Base-by-base conservation (phyloP, 1,139 yeast genomes). In the Blastobotrys petasosporus region DNA sequence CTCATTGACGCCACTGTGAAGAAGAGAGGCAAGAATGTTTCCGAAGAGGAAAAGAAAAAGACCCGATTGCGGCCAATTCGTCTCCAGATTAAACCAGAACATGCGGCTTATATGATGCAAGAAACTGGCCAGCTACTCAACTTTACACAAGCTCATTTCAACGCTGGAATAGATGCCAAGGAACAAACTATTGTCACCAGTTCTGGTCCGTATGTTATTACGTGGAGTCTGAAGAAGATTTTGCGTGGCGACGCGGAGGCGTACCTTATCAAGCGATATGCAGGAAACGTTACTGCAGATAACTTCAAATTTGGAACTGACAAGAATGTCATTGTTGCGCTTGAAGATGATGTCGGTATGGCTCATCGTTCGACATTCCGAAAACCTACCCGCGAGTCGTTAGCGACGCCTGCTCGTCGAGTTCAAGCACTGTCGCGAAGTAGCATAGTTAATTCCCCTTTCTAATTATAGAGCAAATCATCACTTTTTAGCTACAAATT, bases 171-270 rank as follows among this genome's bases (percentile, higher is more conserved):
- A 12, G 74, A 75, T 44, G 62, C 77, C 32, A 77, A 74, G 51
- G 95, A 86, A 57, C 80, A 84, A 32, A 73, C 81, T 2, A 83
- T 87, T 47, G 79, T 86, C 25, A 76, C 94, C 1, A 80, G 92
- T 9, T 71, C 82, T 1, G 95, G 95, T 1, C 88, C 88, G 11
- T 88, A 79, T 63, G 82, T 87, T 29, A 75, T 88, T 31, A 74
- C 85, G 1, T 87, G 96, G 95, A 78, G 83, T n/a, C 62, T 88
- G 57, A 72, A 70, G 54, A 77, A 79, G 58, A 70, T 82, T 9
- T 62, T 82, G 44, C 64, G 69, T 41, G 79, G 80, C 46, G 77
- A 74, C 49, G 65, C 67, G 29, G 76, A 75, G 35, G 76, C 84
- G 8, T 85, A 85, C 60, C 66, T 72, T 44, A 80, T 87, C 58